Evolutionary conservation across 129 eudicot genomes (phyloP).

Genomic region (Flaveria robusta): DNA sequence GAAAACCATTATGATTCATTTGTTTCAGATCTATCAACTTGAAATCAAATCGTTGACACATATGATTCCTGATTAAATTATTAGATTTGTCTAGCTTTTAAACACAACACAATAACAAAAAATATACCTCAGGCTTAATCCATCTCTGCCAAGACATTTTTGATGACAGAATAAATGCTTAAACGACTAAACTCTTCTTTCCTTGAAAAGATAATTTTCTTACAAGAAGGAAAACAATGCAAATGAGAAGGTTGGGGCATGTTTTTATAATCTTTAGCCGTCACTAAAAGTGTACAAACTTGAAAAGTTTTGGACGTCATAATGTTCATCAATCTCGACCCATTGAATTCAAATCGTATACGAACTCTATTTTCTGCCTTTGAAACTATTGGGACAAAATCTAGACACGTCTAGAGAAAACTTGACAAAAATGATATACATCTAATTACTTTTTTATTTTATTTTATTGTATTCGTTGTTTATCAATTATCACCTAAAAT

Average conservation of each 20-base stretch:
- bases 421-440: not conserved
- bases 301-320: conserved; percentile 14
- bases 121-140: conserved; percentile 47
- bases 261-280: conserved; percentile 6
- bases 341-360: conserved; percentile 18
- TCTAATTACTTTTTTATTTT: not conserved
- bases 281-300: not conserved
- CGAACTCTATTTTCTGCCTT: conserved; percentile 15
- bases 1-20: not conserved
- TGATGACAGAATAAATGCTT: not conserved
- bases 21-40: not conserved
- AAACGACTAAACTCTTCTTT: not conserved
- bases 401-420: conserved; percentile 35
- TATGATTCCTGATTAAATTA: not conserved
- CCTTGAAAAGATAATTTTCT: not conserved
- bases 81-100: not conserved
- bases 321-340: conserved; percentile 14
- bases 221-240: not conserved
- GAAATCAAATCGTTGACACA: not conserved
- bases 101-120: not conserved
- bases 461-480: not conserved
- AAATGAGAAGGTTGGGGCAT: not conserved
- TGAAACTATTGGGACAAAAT: conserved; percentile 17
- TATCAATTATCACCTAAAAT: too few relatives aligned
- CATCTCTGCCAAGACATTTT: conserved; percentile 41